These are phyloP conservation scores for Xylaria arbuscula DNA, from an alignment of 2,329 filamentous ascomycete genomes.

Conservation along the genomic window DNA sequence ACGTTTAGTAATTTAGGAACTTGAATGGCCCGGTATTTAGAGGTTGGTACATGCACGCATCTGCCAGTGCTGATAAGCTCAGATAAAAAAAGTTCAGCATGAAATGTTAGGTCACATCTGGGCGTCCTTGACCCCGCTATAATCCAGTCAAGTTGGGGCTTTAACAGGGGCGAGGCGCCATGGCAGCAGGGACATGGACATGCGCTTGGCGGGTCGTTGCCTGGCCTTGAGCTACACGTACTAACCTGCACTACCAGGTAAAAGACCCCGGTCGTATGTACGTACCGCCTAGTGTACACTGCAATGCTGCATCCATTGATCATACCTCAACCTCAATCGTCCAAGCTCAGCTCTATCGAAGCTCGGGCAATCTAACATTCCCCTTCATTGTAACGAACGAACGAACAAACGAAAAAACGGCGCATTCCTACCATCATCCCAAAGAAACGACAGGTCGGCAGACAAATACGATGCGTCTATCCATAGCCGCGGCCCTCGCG, in stretches of 20 bases:
- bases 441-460: neutral
- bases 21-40: no score
- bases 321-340: neutral
- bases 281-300: neutral
- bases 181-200: no score
- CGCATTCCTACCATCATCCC: neutral
- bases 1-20: no score
- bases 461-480: constrained; percentile 64
- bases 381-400: constrained; percentile 5
- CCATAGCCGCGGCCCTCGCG: constrained; percentile 61
- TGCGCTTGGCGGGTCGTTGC: neutral
- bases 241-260: no score
- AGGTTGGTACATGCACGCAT: neutral
- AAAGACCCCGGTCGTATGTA: no score
- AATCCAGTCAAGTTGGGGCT: constrained; percentile 9
- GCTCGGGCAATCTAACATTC: neutral
- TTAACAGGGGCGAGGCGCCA: constrained; percentile 12
- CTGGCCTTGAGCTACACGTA: no score
- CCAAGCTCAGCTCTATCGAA: neutral
- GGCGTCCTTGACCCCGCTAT: constrained; percentile 19
- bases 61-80: constrained; percentile 17
- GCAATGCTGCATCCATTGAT: neutral
- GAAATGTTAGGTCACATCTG: neutral
- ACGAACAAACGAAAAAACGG: neutral
- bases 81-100: constrained; percentile 25